A percentile compares a stretch with the other conserved stretches of the same genome.
phyloP scores from a whole-genome alignment of 345 rosid species.

The Eucalyptus coolabah region DNA sequence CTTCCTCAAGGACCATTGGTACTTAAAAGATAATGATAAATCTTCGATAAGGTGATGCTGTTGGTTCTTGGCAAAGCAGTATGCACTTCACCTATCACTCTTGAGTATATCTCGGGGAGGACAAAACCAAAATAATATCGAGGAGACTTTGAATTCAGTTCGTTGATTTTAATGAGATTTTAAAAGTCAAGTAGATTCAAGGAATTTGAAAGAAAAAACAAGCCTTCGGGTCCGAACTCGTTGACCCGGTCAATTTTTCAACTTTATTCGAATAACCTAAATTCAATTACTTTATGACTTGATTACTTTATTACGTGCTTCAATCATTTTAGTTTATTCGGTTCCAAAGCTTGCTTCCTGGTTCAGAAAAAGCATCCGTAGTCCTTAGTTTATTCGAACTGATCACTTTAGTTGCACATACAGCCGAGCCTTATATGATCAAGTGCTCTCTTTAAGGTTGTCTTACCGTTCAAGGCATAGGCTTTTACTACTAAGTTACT shows the following conservation, averaged over 20 bases:
- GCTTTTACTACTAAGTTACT: not conserved
- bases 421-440: not conserved
- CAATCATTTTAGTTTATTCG: too few species aligned
- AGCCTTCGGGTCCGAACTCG: rapidly evolving
- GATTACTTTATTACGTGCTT: too few species aligned
- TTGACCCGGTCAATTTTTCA: not conserved
- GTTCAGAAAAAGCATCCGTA: not conserved
- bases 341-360: not conserved
- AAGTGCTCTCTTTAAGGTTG: not conserved
- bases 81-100: not conserved
- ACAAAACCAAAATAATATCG: too few species aligned
- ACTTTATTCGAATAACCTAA: not conserved
- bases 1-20: not conserved
- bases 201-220: not conserved
- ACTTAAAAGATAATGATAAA: too few species aligned
- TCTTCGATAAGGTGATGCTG: not conserved
- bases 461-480: not conserved
- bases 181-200: not conserved
- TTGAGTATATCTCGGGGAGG: not conserved
- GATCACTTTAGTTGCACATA: not conserved
- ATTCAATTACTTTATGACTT: not conserved
- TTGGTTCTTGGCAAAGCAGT: not conserved
- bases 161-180: too few species aligned
- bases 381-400: not conserved
- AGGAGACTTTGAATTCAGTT: not conserved